Conservation (phyloP, 2,329 filamentous ascomycete species). For the Lecanicillium sp. region DNA sequence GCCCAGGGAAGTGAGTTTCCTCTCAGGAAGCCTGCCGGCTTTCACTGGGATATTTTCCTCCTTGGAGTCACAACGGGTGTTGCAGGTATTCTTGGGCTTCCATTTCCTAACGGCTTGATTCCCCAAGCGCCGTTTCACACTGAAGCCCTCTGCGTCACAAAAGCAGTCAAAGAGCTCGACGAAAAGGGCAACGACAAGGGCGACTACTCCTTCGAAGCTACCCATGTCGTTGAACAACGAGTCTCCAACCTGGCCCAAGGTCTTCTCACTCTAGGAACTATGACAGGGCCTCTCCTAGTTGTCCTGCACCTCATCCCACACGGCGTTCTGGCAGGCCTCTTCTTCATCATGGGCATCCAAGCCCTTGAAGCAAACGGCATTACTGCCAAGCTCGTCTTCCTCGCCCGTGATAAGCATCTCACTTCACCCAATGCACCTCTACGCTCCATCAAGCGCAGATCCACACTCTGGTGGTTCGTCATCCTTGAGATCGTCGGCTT, state of each 20-base stretch:
- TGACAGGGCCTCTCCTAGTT: constrained; percentile 64
- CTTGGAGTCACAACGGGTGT: constrained; percentile 70
- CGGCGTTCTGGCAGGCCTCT: constrained; percentile 70
- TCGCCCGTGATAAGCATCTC: constrained; percentile 55
- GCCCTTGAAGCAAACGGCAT: constrained; percentile 71
- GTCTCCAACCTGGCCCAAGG: constrained; percentile 72
- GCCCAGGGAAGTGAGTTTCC: constrained; percentile 79
- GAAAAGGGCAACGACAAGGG: constrained; percentile 48
- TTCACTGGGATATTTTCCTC: constrained; percentile 80
- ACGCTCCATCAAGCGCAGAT: constrained; percentile 48
- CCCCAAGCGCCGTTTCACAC: constrained; percentile 81
- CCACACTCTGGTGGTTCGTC: constrained; percentile 65
- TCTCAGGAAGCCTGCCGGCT: constrained; percentile 70
- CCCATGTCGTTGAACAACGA: constrained; percentile 69
- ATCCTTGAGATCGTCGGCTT: constrained; percentile 61
- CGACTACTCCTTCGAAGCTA: constrained; percentile 40
- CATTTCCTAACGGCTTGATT: constrained; percentile 76
- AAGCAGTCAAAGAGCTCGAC: constrained; percentile 40
- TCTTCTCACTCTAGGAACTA: constrained; percentile 68
- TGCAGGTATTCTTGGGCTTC: constrained; percentile 66
- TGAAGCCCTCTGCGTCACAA: constrained; percentile 65
- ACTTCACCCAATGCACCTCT: constrained; percentile 53
- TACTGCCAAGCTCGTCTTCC: constrained; percentile 64
- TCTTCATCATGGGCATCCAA: constrained; percentile 79
- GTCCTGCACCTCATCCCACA: constrained; percentile 73